These are phyloP conservation scores for Rhododendron ovatum DNA, from an alignment of 148 eudicot genomes.

Conservation along the genomic window DNA sequence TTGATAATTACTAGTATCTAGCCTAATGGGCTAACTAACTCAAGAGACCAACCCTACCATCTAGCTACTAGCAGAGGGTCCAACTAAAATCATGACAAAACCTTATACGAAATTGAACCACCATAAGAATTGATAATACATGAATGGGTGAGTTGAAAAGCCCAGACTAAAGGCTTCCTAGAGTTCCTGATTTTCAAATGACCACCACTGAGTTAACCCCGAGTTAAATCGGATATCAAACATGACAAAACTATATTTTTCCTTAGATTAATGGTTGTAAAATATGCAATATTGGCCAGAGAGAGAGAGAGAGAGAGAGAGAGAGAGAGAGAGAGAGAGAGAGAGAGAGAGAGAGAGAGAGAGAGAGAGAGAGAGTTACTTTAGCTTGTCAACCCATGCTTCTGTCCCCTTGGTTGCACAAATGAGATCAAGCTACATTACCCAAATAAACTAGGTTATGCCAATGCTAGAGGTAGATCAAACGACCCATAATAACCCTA, in stretches of 20 bases:
- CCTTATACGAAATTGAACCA: background rate
- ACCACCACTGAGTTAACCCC: background rate
- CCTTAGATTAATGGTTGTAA: background rate
- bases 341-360: background rate
- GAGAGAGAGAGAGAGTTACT: slow-evolving; percentile 33
- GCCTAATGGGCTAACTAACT: background rate
- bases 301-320: background rate
- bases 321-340: background rate
- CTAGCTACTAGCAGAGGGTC: background rate
- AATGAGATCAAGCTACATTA: slow-evolving; percentile 69
- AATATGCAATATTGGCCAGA: background rate
- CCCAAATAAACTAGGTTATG: slow-evolving; percentile 5
- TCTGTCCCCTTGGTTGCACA: slow-evolving; percentile 84
- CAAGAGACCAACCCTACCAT: background rate
- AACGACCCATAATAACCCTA: background rate
- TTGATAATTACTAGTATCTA: background rate
- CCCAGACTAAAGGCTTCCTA: background rate
- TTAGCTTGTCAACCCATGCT: slow-evolving; percentile 86
- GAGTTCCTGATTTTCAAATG: background rate
- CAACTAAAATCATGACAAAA: background rate
- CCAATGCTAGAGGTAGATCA: background rate
- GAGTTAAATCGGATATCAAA: background rate
- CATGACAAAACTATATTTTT: background rate
- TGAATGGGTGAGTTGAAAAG: background rate
- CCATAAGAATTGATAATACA: background rate